phyloP scores from a whole-genome alignment of 148 eudicot species.

The Rhododendron mucronatum region DNA sequence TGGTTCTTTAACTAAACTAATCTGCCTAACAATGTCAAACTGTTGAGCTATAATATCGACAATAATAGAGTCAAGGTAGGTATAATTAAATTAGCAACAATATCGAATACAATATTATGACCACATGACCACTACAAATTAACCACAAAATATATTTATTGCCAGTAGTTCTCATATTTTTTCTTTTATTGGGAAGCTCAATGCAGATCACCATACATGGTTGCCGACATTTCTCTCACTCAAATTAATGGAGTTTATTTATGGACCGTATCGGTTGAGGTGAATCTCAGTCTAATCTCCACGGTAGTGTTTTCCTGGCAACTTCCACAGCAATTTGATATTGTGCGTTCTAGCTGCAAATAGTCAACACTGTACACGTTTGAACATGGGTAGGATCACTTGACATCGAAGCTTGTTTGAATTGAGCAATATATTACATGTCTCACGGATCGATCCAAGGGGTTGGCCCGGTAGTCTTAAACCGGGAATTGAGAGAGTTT shows the following conservation, averaged over 20 bases:
- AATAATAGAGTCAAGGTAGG: constrained; percentile 2
- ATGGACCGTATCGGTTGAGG: background rate
- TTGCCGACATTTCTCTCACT: background rate
- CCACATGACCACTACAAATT: background rate
- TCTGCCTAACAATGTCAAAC: background rate
- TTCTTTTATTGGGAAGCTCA: background rate
- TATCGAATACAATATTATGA: background rate
- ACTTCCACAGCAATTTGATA: background rate
- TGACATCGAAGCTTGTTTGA: background rate
- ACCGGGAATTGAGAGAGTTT: background rate
- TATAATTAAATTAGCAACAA: background rate
- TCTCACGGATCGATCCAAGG: background rate
- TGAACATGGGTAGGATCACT: background rate
- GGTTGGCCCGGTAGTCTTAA: no score
- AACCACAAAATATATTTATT: background rate
- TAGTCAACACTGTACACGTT: background rate
- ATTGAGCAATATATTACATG: background rate
- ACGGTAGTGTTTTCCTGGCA: background rate
- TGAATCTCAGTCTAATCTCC: background rate
- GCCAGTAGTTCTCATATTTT: background rate
- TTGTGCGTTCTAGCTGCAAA: background rate
- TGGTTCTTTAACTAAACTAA: background rate
- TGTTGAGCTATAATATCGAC: background rate
- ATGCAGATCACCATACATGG: background rate
- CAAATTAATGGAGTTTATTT: background rate